A percentile compares a stretch with the other conserved stretches of the same genome.
Evolutionary conservation across 177 flowering plant species (phyloP).

Genomic region (Telopea speciosissima): DNA sequence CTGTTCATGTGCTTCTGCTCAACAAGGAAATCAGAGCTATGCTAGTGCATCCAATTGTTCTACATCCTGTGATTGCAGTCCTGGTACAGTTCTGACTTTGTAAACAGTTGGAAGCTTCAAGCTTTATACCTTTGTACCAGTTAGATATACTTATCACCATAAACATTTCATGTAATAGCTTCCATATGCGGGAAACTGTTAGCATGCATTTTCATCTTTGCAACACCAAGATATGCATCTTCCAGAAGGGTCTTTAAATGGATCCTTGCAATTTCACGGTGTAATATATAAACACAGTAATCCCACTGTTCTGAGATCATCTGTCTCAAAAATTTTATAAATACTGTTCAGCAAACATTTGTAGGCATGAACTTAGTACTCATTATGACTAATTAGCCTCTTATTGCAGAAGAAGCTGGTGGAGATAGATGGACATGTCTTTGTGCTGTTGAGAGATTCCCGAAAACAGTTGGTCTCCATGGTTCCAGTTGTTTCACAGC

Average conservation of each 20-base stretch:
- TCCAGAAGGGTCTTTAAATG: too few species aligned
- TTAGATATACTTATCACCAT: not conserved
- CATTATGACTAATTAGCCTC: not conserved
- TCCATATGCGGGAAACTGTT: not conserved
- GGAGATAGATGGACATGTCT: slow-evolving; percentile 56
- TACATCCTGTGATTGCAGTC: slow-evolving; percentile 65
- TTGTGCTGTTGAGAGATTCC: slow-evolving; percentile 52
- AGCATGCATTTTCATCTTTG: not conserved
- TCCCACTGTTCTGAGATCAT: not conserved
- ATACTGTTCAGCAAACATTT: not conserved
- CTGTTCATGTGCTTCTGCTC: slow-evolving; percentile 54
- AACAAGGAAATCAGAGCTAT: slow-evolving; percentile 33
- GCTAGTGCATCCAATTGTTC: slow-evolving; percentile 47
- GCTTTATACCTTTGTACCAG: not conserved
- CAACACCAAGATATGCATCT: too few species aligned
- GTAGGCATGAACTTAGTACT: not conserved
- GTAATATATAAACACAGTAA: too few species aligned
- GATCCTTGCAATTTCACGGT: too few species aligned
- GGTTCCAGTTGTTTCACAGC: slow-evolving; percentile 57
- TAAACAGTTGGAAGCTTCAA: too few species aligned
- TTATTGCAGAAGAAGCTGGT: slow-evolving; percentile 20
- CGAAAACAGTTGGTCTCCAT: slow-evolving; percentile 34
- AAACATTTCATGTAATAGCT: not conserved
- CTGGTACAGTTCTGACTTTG: slow-evolving; percentile 38
- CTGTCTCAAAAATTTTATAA: not conserved